These are phyloP conservation scores for Neonectria ditissima DNA, from an alignment of 2,329 filamentous ascomycete species.

Conservation along the genomic window DNA sequence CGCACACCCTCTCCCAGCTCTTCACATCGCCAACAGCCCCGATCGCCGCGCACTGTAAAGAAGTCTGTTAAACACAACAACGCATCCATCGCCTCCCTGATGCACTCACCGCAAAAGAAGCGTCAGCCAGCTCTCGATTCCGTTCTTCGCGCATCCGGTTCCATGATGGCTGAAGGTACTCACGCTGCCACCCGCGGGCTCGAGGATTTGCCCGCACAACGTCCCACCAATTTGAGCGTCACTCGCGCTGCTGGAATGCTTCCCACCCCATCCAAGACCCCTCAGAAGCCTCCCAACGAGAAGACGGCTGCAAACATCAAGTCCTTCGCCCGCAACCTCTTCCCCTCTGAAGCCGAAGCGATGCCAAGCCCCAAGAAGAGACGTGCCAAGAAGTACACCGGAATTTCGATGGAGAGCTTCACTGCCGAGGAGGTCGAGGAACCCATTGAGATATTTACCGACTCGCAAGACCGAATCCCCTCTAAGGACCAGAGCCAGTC, in stretches of 20 bases:
- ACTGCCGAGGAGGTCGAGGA: slow-evolving; percentile 66
- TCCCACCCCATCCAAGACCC: slow-evolving; percentile 84
- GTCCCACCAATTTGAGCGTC: slow-evolving; percentile 43
- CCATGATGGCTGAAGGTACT: slow-evolving; percentile 58
- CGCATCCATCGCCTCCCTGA: slow-evolving; percentile 56
- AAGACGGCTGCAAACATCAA: slow-evolving; percentile 64
- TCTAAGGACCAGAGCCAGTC: slow-evolving; percentile 72
- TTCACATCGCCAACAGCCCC: slow-evolving; percentile 48
- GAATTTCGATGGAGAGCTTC: slow-evolving; percentile 69
- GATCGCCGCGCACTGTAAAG: slow-evolving; percentile 51
- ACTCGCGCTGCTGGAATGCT: slow-evolving; percentile 67
- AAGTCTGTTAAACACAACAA: slow-evolving; percentile 45
- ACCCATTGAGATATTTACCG: slow-evolving; percentile 80
- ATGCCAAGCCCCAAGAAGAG: slow-evolving; percentile 71
- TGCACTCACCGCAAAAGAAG: slow-evolving; percentile 64
- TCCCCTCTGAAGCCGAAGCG: slow-evolving; percentile 68
- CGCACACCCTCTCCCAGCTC: slow-evolving; percentile 68
- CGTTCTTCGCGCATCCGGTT: slow-evolving; percentile 60
- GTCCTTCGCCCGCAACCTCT: slow-evolving; percentile 70
- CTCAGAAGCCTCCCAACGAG: slow-evolving; percentile 69
- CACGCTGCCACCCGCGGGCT: slow-evolving; percentile 58
- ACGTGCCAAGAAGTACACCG: slow-evolving; percentile 67
- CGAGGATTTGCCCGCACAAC: slow-evolving; percentile 44
- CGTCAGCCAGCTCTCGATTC: slow-evolving; percentile 60
- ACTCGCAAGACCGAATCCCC: slow-evolving; percentile 82